A percentile compares a stretch with the other conserved stretches of the same genome.
Conservation (phyloP, 129 eudicot species). For the Helianthus tuberosus region DNA sequence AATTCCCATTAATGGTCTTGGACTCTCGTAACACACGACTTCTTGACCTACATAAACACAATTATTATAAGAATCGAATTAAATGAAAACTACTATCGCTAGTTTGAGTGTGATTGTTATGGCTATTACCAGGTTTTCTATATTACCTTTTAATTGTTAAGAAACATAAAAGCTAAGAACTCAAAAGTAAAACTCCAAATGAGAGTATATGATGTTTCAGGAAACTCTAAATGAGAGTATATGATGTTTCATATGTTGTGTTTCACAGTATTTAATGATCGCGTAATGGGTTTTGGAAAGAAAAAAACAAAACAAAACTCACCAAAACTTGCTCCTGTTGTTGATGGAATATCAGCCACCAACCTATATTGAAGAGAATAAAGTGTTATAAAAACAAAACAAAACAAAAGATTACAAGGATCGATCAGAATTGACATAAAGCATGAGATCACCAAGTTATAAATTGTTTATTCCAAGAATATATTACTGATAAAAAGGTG, state of each 20-base stretch:
- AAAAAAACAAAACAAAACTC: slow-evolving; percentile 13
- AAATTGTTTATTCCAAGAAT: too few relatives aligned
- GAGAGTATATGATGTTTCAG: too few relatives aligned
- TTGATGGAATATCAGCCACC: slow-evolving; percentile 88
- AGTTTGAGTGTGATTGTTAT: too few relatives aligned
- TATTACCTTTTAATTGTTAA: too few relatives aligned
- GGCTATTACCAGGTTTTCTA: too few relatives aligned
- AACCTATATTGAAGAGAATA: slow-evolving; percentile 45
- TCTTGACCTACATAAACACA: slow-evolving; percentile 59
- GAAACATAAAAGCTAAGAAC: too few relatives aligned
- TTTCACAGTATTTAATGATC: too few relatives aligned
- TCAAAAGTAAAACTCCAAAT: too few relatives aligned
- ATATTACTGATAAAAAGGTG: not conserved
- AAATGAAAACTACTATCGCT: not conserved
- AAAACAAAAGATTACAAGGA: slow-evolving; percentile 4
- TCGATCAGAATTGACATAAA: slow-evolving; percentile 13
- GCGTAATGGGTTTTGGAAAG: too few relatives aligned
- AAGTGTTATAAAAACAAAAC: too few relatives aligned
- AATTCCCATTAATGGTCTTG: slow-evolving; percentile 78
- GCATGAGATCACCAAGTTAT: not conserved
- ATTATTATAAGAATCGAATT: not conserved
- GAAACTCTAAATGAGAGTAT: too few relatives aligned
- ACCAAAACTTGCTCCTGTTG: slow-evolving; percentile 80
- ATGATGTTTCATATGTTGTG: too few relatives aligned
- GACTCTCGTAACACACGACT: slow-evolving; percentile 73